Conservation (phyloP, 2,329 filamentous ascomycete genomes). For the Exserohilum rostratum region DNA sequence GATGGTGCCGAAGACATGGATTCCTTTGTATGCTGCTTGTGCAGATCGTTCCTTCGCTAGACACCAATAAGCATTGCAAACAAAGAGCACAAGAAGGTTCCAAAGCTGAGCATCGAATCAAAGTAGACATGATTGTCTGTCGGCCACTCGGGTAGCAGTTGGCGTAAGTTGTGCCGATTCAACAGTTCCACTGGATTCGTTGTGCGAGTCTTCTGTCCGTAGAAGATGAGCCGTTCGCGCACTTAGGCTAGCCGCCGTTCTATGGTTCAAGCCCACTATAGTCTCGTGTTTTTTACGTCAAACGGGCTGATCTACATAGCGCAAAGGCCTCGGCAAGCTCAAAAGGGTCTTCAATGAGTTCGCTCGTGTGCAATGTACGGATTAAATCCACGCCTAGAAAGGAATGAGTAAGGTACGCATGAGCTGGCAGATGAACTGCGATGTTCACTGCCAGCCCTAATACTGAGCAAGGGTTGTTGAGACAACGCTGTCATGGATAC, state of each 20-base stretch:
- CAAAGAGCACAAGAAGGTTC: slow-evolving; percentile 1
- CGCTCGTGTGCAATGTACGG: not conserved
- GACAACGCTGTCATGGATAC: not conserved
- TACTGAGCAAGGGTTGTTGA: not conserved
- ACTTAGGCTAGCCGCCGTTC: slow-evolving; percentile 8
- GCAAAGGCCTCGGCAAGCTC: not conserved
- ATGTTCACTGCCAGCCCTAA: not conserved
- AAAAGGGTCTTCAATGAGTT: slow-evolving; percentile 2
- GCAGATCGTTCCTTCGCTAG: not conserved
- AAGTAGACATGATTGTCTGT: slow-evolving; percentile 2
- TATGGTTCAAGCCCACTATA: slow-evolving; percentile 9
- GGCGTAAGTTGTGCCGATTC: slow-evolving; percentile 32
- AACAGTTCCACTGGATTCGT: slow-evolving; percentile 39
- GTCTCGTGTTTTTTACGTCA: slow-evolving; percentile 2
- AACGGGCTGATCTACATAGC: not conserved
- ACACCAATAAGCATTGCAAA: slow-evolving; percentile 2
- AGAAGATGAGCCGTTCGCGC: slow-evolving; percentile 12
- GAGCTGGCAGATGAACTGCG: not conserved
- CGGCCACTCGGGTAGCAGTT: slow-evolving; percentile 18
- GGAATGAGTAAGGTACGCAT: slow-evolving; percentile 1
- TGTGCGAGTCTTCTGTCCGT: slow-evolving; percentile 35
- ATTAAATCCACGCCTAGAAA: not conserved
- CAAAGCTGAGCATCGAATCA: slow-evolving; percentile 8
- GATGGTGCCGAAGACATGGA: not conserved
- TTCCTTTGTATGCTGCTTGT: not conserved